Evolutionary conservation across 345 rosid species (phyloP).

Genomic region (Eucalyptus urophylla): DNA sequence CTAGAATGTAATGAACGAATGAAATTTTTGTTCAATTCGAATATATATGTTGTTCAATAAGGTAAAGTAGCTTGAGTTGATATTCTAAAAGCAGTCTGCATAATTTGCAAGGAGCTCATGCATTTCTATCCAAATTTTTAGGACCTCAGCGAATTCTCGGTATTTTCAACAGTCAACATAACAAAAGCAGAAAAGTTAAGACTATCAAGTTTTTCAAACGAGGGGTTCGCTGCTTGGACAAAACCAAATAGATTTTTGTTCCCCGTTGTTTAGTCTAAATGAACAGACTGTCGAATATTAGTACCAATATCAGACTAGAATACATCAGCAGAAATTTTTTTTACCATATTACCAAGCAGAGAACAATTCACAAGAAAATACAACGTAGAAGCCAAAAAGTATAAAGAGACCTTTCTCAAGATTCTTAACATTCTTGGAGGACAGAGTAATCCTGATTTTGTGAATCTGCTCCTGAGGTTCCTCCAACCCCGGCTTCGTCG

Average conservation of each 20-base stretch:
- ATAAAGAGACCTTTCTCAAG: conserved; percentile 3
- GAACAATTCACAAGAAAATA: background rate
- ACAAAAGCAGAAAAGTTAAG: background rate
- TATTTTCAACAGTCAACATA: background rate
- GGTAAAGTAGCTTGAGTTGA: background rate
- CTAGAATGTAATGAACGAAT: background rate
- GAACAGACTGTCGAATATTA: background rate
- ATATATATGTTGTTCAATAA: background rate
- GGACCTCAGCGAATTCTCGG: background rate
- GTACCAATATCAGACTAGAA: background rate
- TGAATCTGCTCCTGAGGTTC: conserved; percentile 3
- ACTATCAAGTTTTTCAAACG: background rate
- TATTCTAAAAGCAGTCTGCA: background rate
- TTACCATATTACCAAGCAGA: background rate
- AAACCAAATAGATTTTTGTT: background rate
- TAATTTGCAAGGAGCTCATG: background rate
- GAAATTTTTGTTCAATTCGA: background rate
- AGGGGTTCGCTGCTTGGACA: background rate
- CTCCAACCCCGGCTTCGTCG: conserved; percentile 1
- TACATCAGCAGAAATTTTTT: background rate
- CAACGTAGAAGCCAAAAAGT: accelerated
- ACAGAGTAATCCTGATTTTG: conserved; percentile 7
- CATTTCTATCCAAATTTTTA: background rate
- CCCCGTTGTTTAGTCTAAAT: background rate
- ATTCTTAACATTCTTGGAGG: conserved; percentile 7